A percentile compares a stretch with the other conserved stretches of the same genome.
These are phyloP conservation scores for Gracilaria gracilis DNA, from an alignment of 23 red algal genomes.

Conservation along the genomic window DNA sequence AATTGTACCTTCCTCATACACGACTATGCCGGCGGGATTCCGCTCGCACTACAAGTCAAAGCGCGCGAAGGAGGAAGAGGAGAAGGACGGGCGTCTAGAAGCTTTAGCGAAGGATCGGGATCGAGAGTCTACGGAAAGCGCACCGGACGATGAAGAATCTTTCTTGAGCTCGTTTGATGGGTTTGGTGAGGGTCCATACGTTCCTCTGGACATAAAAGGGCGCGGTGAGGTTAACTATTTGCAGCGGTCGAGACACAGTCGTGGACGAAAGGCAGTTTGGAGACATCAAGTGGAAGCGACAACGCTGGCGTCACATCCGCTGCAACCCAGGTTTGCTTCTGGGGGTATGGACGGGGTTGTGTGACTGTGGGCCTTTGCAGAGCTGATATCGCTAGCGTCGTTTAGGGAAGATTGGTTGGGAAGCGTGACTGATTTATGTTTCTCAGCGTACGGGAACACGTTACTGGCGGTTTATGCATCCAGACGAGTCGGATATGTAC, in stretches of 20 bases:
- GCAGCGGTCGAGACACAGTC: neutral
- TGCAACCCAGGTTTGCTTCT: conserved; percentile 82
- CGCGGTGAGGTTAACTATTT: neutral
- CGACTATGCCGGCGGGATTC: conserved; percentile 70
- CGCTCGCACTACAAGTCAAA: conserved; percentile 60
- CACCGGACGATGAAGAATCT: conserved; percentile 53
- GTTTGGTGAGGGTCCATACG: conserved; percentile 63
- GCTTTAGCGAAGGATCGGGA: conserved; percentile 18
- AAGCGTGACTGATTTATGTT: conserved; percentile 70
- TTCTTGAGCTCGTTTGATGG: conserved; percentile 61
- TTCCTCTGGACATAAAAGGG: conserved; percentile 35
- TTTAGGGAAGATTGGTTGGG: conserved; percentile 70
- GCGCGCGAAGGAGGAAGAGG: neutral
- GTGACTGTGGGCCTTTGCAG: conserved; percentile 87
- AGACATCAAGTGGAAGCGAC: conserved; percentile 71
- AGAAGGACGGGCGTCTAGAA: conserved; percentile 28
- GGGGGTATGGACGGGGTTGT: conserved; percentile 84
- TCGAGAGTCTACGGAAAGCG: conserved; percentile 6
- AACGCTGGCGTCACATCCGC: conserved; percentile 78
- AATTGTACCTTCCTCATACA: conserved; percentile 74
- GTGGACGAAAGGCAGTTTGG: conserved; percentile 65
- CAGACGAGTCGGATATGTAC: conserved; percentile 75
- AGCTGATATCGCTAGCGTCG: conserved; percentile 69
- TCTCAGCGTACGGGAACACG: conserved; percentile 85
- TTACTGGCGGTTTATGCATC: conserved; percentile 79